phyloP scores from a whole-genome alignment of 768 basidiomycete species.

The Solioccasus polychromus region DNA sequence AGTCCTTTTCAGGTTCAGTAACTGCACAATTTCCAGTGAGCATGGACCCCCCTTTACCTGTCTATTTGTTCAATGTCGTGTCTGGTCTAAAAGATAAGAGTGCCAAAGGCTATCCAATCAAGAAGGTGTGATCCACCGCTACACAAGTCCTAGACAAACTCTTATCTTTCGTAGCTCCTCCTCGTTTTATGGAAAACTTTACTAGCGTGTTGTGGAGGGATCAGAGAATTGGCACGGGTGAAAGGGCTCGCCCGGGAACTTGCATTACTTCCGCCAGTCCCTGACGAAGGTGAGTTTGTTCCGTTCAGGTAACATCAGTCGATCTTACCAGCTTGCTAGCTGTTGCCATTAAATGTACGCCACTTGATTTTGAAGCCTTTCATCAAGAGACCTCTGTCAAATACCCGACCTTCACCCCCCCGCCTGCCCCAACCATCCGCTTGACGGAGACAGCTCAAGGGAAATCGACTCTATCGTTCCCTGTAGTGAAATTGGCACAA shows the following conservation, averaged over 20 bases:
- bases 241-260: conserved; percentile 86
- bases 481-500: conserved; percentile 73
- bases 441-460: conserved; percentile 20
- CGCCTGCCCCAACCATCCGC: conserved; percentile 41
- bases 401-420: conserved; percentile 89
- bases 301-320: not conserved
- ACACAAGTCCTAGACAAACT: not conserved
- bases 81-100: conserved; percentile 88
- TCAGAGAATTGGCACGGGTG: conserved; percentile 79
- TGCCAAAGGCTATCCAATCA: conserved; percentile 94
- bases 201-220: conserved; percentile 88
- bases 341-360: conserved; percentile 81
- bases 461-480: conserved; percentile 34
- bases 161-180: conserved; percentile 58
- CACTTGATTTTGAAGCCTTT: conserved; percentile 87
- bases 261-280: conserved; percentile 60
- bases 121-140: conserved; percentile 61
- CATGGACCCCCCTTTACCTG: conserved; percentile 89
- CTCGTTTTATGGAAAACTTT: conserved; percentile 94
- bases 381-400: conserved; percentile 90
- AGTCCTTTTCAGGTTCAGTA: not conserved
- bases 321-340: conserved; percentile 31
- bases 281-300: conserved; percentile 43
- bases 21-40: conserved; percentile 61
- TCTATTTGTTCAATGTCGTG: conserved; percentile 90